Evolutionary conservation across 306 rosid genomes (phyloP).

Genomic region (Lathyrus aphaca): DNA sequence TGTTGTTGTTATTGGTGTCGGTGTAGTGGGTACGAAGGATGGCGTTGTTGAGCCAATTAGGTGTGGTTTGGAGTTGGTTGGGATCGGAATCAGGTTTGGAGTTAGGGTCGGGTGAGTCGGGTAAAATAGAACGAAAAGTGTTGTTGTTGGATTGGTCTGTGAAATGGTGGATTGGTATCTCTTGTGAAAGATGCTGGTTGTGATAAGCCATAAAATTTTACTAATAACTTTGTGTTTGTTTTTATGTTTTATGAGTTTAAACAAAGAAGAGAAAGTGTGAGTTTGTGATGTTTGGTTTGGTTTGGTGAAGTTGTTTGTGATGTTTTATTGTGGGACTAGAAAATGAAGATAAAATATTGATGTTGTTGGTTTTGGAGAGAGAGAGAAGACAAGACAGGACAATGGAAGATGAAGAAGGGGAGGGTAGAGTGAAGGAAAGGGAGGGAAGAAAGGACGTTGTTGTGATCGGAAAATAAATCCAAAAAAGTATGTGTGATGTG

Average conservation of each 20-base stretch:
- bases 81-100: constrained; percentile 53
- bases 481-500: neutral
- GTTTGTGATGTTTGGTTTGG: constrained; percentile 4
- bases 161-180: constrained; percentile 72
- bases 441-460: constrained; percentile 34
- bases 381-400: neutral
- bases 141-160: constrained; percentile 49
- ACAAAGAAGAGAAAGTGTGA: neutral
- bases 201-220: constrained; percentile 66
- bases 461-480: constrained; percentile 36
- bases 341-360: constrained; percentile 34
- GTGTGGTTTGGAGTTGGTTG: constrained; percentile 61
- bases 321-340: constrained; percentile 17
- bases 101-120: constrained; percentile 57
- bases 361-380: constrained; percentile 1
- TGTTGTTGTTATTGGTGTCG: constrained; percentile 4
- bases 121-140: constrained; percentile 43
- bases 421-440: constrained; percentile 12
- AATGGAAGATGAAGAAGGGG: neutral
- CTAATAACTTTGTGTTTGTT: neutral
- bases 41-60: constrained; percentile 86
- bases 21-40: constrained; percentile 65
- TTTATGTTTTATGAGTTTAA: neutral
- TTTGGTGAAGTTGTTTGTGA: constrained; percentile 34
- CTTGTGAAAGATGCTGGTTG: constrained; percentile 65